Evolutionary conservation across 805 yeast species (phyloP), one percentile per base, ranked within the genome.

Genomic region (Kodamaea restingae): DNA sequence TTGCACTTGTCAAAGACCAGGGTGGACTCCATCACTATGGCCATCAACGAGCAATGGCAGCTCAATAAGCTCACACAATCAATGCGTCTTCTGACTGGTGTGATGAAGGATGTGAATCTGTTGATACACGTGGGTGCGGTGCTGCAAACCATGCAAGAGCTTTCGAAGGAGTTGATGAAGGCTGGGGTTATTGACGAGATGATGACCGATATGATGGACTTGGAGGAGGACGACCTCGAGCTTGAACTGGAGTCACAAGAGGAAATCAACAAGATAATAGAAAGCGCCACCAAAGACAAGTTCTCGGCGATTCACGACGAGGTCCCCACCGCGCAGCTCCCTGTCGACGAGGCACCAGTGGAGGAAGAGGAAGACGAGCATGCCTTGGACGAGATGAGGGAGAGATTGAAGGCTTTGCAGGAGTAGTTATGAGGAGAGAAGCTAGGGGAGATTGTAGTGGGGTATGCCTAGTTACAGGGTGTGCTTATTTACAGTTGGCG

Each of bases 121-220:
- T 67, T 93, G 52, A 82, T 90, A 1, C 72, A 73, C 45, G 56
- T 93, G 38, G 97, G 98, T 0, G 88, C 84, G 48, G 63, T 93
- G 38, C 79, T 80, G 50, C 79, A 76, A 8, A 81, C 95, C 0
- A 88, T 91, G 85, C 83, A 83, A 53, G 95, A 84, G 50, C 65
- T 93, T 41, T 85, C 91, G 43, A 81, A 76, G 54, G 99, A 93
- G 62, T 71, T 91, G 51, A 80, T 85, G 78, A 84, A 82, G 60
- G 77, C 85, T 9, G 93, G 93, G 0, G 76, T 93, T 32, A 88
- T 93, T 39, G 87, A 86, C 49, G 98, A 93, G 56, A 93, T 93
- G 98, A 81, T 90, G 56, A 88, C 85, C 41, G 99, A 93, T 55
- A 80, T 86, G 45, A 70, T 91, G 43, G 98, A 90, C 44, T 62